Percentiles rank a stretch among this genome's conserved stretches.
Evolutionary conservation across 1,139 yeast genomes (phyloP).

Genomic region (Debaryomycetaceae sp.): DNA sequence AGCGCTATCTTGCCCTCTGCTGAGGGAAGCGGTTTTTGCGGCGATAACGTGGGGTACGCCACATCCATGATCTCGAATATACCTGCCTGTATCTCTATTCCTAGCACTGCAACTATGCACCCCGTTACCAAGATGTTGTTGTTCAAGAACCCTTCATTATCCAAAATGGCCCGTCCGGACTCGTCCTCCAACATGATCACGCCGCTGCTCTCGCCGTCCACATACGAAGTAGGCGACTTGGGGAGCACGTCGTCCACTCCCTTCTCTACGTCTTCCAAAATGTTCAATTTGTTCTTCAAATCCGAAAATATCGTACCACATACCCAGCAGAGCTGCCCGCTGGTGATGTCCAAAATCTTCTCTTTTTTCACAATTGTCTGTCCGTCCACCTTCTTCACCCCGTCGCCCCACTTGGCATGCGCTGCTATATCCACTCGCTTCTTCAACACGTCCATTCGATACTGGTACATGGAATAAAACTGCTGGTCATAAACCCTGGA

Average conservation of each 20-base stretch:
- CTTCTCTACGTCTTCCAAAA: conserved; percentile 73
- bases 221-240: conserved; percentile 26
- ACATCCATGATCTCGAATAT: conserved; percentile 82
- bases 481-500: conserved; percentile 61
- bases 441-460: conserved; percentile 55
- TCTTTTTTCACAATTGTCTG: conserved; percentile 37
- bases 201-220: conserved; percentile 25
- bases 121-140: conserved; percentile 75
- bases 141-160: conserved; percentile 55
- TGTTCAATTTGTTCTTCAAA: conserved; percentile 79
- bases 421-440: conserved; percentile 51
- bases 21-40: conserved; percentile 42
- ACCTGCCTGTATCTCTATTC: conserved; percentile 83
- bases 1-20: conserved; percentile 46
- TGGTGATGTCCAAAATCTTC: conserved; percentile 74
- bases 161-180: conserved; percentile 77
- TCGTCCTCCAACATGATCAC: conserved; percentile 88
- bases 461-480: conserved; percentile 70
- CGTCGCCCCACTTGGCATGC: conserved; percentile 44
- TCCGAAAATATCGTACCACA: conserved; percentile 87
- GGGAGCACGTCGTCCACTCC: conserved; percentile 54
- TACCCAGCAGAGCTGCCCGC: conserved; percentile 78
- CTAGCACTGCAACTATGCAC: conserved; percentile 76
- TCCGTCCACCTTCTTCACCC: conserved; percentile 35
- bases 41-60: conserved; percentile 62